These are phyloP conservation scores for Colletotrichum sp. DNA, from an alignment of 2,329 filamentous ascomycete genomes.

Conservation along the genomic window DNA sequence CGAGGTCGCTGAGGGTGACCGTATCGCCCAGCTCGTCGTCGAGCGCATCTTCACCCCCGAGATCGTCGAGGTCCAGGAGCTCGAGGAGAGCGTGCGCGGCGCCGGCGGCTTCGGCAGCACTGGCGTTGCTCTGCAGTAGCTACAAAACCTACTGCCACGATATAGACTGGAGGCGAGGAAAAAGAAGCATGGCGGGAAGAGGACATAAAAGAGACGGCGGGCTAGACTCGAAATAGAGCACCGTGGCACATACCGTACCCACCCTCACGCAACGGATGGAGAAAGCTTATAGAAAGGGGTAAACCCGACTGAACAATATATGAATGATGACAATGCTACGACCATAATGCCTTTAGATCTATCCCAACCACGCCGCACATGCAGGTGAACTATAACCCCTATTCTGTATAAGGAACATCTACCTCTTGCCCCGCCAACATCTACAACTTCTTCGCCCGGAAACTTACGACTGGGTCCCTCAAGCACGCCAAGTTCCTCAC, in stretches of 20 bases:
- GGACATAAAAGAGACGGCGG: not conserved
- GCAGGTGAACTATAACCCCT: not conserved
- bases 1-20: conserved; percentile 81
- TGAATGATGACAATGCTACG: conserved; percentile 17
- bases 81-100: conserved; percentile 90
- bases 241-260: not conserved
- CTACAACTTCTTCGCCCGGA: conserved; percentile 61
- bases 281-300: not conserved
- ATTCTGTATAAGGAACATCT: not conserved
- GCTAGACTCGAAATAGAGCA: not conserved
- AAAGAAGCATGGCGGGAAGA: not conserved
- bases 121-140: conserved; percentile 47
- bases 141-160: not conserved
- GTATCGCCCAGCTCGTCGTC: conserved; percentile 90
- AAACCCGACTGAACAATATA: not conserved
- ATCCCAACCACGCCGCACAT: conserved; percentile 3
- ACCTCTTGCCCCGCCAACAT: not conserved
- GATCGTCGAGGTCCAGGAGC: conserved; percentile 84
- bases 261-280: not conserved
- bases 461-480: conserved; percentile 67
- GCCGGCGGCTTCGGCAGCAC: conserved; percentile 93
- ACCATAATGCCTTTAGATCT: conserved; percentile 7
- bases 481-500: conserved; percentile 76
- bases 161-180: not conserved
- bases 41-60: conserved; percentile 96